Evolutionary conservation across 1,139 yeast genomes (phyloP).

Genomic region (Trichomonascaceae sp.): DNA sequence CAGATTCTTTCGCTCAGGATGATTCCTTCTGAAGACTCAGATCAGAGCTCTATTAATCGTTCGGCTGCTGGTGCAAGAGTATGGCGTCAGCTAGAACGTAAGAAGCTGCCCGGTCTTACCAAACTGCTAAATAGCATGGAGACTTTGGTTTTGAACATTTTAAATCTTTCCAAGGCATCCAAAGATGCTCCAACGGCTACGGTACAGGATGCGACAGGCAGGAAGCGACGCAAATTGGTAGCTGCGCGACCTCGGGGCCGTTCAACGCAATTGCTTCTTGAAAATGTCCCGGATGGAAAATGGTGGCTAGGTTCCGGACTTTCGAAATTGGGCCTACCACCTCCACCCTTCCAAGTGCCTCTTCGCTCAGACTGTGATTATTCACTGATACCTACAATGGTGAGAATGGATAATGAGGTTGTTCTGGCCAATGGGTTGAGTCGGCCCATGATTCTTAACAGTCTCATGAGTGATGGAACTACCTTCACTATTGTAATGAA

Average conservation of each 20-base stretch:
- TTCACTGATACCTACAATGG: constrained; percentile 16
- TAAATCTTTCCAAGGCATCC: constrained; percentile 2
- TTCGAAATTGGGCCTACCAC: constrained; percentile 47
- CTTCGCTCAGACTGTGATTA: constrained; percentile 45
- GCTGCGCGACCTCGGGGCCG: background rate
- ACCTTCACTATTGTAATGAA: constrained; percentile 59
- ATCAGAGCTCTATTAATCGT: background rate
- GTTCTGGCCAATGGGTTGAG: constrained; percentile 75
- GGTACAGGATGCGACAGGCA: constrained; percentile 1
- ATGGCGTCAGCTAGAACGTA: constrained; percentile 6
- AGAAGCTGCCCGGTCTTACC: background rate
- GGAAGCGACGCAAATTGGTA: constrained; percentile 1
- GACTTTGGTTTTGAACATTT: background rate
- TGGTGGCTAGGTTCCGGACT: constrained; percentile 51
- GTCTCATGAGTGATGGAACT: constrained; percentile 52
- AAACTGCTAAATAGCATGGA: background rate
- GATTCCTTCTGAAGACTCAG: constrained; percentile 4
- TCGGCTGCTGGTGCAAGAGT: constrained; percentile 17
- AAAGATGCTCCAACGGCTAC: constrained; percentile 6
- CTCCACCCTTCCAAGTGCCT: constrained; percentile 55
- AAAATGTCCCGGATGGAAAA: constrained; percentile 7
- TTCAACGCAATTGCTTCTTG: constrained; percentile 4
- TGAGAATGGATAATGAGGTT: constrained; percentile 32
- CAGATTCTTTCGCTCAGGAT: constrained; percentile 38
- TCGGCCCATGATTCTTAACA: constrained; percentile 68